phyloP scores from a whole-genome alignment of 192 early-diverging fungal genomes.

The Irineochytrium annulatum region DNA sequence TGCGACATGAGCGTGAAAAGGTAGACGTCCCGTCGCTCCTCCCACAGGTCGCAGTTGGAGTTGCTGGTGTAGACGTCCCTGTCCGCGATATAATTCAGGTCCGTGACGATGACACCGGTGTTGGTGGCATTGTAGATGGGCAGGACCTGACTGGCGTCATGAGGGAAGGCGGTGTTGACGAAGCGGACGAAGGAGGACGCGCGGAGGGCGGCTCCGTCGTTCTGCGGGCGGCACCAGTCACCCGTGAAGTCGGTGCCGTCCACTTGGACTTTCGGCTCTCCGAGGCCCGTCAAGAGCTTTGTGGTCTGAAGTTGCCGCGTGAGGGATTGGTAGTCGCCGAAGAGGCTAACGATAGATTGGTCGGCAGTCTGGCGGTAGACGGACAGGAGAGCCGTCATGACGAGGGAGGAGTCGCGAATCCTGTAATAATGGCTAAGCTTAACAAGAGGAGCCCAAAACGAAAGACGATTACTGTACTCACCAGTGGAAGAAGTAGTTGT shows the following conservation, averaged over 20 bases:
- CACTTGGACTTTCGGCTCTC: constrained; percentile 66
- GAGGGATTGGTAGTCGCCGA: constrained; percentile 41
- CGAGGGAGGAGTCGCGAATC: constrained; percentile 9
- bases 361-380: neutral
- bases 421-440: neutral
- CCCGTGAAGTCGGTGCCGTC: constrained; percentile 44
- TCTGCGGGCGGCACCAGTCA: constrained; percentile 64
- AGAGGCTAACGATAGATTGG: constrained; percentile 8
- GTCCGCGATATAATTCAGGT: constrained; percentile 59
- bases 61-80: constrained; percentile 36
- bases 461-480: neutral
- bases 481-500: constrained; percentile 79
- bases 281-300: constrained; percentile 25
- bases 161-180: constrained; percentile 32
- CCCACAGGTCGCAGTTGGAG: constrained; percentile 65
- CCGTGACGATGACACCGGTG: constrained; percentile 37
- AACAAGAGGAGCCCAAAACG: neutral
- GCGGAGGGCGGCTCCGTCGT: constrained; percentile 65
- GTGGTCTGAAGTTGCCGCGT: constrained; percentile 17
- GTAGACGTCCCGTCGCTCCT: constrained; percentile 65
- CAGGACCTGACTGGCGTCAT: constrained; percentile 10
- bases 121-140: constrained; percentile 4
- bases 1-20: constrained; percentile 69
- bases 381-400: constrained; percentile 31
- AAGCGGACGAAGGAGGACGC: constrained; percentile 29